These are phyloP conservation scores for Vitis hybrid DNA, from an alignment of 177 flowering plant genomes.

Conservation along the genomic window DNA sequence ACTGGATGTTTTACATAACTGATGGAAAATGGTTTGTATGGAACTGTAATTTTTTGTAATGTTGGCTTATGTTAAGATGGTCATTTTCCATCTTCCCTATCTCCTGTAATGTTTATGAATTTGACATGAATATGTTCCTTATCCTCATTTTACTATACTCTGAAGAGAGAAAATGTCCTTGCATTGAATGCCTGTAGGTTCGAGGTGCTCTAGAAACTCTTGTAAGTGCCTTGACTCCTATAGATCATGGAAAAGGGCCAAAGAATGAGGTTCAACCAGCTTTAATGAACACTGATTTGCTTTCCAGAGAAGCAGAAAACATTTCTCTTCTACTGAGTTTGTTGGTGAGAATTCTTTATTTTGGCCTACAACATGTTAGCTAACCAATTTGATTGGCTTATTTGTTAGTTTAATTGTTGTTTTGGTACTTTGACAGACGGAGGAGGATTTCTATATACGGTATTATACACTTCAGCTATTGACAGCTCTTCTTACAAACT, in stretches of 20 bases:
- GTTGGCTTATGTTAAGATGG: neutral
- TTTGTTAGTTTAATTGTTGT: neutral
- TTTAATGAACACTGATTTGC: conserved; percentile 89
- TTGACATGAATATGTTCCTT: neutral
- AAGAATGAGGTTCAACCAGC: conserved; percentile 82
- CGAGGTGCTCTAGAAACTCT: conserved; percentile 96
- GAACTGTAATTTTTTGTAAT: too few species aligned
- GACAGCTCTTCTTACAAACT: conserved; percentile 88
- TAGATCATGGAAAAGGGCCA: conserved; percentile 54
- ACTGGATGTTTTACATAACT: too few species aligned
- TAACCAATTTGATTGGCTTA: conserved; percentile 7
- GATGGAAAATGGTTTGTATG: too few species aligned
- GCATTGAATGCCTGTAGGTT: conserved; percentile 49
- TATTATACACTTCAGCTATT: conserved; percentile 93
- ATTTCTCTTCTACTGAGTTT: conserved; percentile 91
- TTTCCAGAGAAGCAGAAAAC: conserved; percentile 86
- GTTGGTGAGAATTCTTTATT: conserved; percentile 62
- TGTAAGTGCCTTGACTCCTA: conserved; percentile 84
- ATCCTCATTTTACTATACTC: neutral
- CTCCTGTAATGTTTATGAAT: neutral
- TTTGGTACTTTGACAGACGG: conserved; percentile 50
- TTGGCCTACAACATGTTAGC: neutral
- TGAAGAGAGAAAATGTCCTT: neutral
- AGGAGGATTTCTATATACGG: conserved; percentile 95
- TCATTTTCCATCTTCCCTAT: neutral